A percentile compares a stretch with the other conserved stretches of the same genome.
These are phyloP conservation scores for Phytopythium cucurbitacearum DNA, from an alignment of 352 stramenopile species.

Conservation along the genomic window DNA sequence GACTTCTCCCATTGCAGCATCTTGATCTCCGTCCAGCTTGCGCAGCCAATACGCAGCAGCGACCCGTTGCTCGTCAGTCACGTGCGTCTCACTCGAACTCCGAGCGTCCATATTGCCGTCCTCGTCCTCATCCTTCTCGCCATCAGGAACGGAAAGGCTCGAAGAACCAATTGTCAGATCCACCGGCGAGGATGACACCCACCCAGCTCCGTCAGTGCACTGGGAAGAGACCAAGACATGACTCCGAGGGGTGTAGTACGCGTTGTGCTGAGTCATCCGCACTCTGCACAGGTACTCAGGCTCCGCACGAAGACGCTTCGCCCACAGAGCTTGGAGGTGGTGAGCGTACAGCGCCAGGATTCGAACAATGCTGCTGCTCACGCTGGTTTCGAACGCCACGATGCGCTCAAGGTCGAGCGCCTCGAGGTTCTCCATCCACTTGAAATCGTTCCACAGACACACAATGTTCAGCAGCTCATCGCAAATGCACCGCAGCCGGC, in stretches of 20 bases:
- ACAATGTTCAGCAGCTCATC: constrained; percentile 72
- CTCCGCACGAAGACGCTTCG: constrained; percentile 31
- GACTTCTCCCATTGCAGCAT: neutral
- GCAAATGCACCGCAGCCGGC: constrained; percentile 55
- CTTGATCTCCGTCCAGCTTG: neutral
- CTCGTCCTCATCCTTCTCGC: neutral
- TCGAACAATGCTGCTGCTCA: constrained; percentile 55
- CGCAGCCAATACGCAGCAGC: constrained; percentile 2
- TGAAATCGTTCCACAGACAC: constrained; percentile 77
- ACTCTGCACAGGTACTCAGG: constrained; percentile 40
- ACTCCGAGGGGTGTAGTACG: constrained; percentile 45
- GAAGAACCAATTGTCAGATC: neutral
- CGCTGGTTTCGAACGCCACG: constrained; percentile 50
- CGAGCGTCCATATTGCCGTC: neutral
- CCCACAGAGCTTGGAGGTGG: constrained; percentile 60
- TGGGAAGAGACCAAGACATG: neutral
- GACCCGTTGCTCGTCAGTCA: neutral
- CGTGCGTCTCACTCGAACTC: neutral
- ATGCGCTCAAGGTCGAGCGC: constrained; percentile 41
- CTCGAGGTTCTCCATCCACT: constrained; percentile 58
- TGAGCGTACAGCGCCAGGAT: constrained; percentile 54
- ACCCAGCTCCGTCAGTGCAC: neutral
- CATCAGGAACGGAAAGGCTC: neutral
- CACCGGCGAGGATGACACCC: too few species aligned
- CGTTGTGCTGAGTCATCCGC: constrained; percentile 66